A percentile compares a stretch with the other conserved stretches of the same genome.
Conservation (phyloP, 1,284 basidiomycete species). For the Heliocybe sulcata region DNA sequence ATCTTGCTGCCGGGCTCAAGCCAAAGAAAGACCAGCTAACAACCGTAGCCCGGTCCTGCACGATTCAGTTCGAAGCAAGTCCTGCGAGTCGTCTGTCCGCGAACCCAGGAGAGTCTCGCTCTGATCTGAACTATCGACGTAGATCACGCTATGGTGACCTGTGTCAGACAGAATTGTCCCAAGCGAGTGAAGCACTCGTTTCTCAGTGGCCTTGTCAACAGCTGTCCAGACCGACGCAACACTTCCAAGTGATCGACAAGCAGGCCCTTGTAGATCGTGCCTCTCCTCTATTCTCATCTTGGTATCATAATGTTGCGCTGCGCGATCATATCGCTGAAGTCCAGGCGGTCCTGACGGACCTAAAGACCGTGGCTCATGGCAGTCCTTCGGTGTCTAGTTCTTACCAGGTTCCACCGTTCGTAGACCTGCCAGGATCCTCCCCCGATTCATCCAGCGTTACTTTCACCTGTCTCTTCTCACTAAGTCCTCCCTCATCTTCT, state of each 20-base stretch:
- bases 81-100: background rate
- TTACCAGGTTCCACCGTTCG: background rate
- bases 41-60: background rate
- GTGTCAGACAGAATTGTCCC: background rate
- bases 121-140: background rate
- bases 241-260: background rate
- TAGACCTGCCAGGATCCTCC: background rate
- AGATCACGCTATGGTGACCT: background rate
- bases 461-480: background rate
- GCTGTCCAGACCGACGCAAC: background rate
- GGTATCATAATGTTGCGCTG: constrained; percentile 12
- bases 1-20: constrained; percentile 9
- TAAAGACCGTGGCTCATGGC: background rate
- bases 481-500: background rate
- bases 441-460: background rate
- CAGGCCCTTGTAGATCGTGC: background rate
- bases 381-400: too few species aligned
- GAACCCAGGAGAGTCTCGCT: background rate
- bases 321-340: constrained; percentile 11
- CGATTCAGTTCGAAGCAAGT: background rate
- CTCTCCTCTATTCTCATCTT: constrained; percentile 7
- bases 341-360: constrained; percentile 13
- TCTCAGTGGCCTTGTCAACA: constrained; percentile 14
- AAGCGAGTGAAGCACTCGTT: constrained; percentile 2
- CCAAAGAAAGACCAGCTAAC: background rate